Evolutionary conservation across 1,284 basidiomycete species (phyloP).

Genomic region (Pseudozyma flocculosa): DNA sequence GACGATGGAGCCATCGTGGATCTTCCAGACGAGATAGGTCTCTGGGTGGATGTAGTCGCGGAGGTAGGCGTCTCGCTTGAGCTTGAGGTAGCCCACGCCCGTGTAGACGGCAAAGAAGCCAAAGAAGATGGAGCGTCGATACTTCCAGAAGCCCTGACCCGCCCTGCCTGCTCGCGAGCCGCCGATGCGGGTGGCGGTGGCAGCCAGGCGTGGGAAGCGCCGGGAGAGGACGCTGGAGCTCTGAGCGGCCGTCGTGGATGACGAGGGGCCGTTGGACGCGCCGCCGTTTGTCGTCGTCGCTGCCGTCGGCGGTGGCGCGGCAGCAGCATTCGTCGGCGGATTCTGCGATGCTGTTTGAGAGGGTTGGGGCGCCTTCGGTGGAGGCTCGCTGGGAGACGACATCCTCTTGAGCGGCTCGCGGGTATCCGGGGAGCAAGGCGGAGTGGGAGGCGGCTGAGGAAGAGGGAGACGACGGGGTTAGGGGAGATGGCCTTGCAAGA

Average conservation of each 20-base stretch:
- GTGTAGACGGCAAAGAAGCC: constrained; percentile 35
- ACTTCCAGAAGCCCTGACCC: constrained; percentile 28
- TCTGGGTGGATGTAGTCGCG: constrained; percentile 42
- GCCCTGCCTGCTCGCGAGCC: constrained; percentile 25
- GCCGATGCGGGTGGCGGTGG: constrained; percentile 26
- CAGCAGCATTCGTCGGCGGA: no score
- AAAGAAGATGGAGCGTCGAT: constrained; percentile 26
- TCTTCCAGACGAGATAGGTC: constrained; percentile 55
- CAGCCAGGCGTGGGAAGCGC: constrained; percentile 26
- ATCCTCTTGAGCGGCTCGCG: no score
- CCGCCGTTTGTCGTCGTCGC: no score
- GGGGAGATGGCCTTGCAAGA: no score
- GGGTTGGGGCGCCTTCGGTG: no score
- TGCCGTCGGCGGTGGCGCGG: no score
- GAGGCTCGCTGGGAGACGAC: no score
- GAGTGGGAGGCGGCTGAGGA: no score
- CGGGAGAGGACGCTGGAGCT: constrained; percentile 3
- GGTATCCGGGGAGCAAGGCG: no score
- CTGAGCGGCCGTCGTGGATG: background rate
- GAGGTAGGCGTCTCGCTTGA: constrained; percentile 31
- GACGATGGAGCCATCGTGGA: constrained; percentile 55
- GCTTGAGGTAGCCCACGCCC: constrained; percentile 34
- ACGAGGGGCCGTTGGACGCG: no score
- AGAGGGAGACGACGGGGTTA: no score
- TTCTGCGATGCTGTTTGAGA: no score